A percentile compares a stretch with the other conserved stretches of the same genome.
Conservation (phyloP, 2,329 filamentous ascomycete species). For the Trichoderma afroharzianum region DNA sequence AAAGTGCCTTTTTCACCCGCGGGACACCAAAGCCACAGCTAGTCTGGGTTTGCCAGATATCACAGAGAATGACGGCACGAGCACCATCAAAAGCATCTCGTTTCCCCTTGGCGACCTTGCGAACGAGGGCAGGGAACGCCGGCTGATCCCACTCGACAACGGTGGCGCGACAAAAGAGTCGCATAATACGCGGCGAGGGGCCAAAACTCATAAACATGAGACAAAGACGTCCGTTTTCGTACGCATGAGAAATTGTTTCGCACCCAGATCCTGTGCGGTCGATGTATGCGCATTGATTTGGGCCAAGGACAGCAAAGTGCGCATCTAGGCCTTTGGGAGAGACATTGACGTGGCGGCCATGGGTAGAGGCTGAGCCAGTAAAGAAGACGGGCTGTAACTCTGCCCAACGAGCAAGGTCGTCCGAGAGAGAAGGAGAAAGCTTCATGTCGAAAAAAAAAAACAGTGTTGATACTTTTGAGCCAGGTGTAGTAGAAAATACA, state of each 20-base stretch:
- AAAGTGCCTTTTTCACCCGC: slow-evolving; percentile 41
- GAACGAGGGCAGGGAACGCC: slow-evolving; percentile 47
- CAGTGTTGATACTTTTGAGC: background rate
- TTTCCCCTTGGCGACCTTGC: slow-evolving; percentile 35
- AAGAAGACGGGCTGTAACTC: slow-evolving; percentile 70
- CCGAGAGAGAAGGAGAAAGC: slow-evolving; percentile 53
- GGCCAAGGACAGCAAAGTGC: slow-evolving; percentile 59
- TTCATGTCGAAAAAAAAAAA: slow-evolving; percentile 47
- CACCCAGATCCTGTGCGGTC: slow-evolving; percentile 72
- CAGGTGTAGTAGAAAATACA: background rate
- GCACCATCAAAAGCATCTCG: slow-evolving; percentile 44
- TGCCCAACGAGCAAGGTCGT: slow-evolving; percentile 60
- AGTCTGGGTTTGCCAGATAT: slow-evolving; percentile 64
- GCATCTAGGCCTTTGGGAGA: slow-evolving; percentile 68
- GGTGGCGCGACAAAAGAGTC: slow-evolving; percentile 57
- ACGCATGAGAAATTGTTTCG: slow-evolving; percentile 72
- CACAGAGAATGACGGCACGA: slow-evolving; percentile 57
- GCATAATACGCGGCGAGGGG: slow-evolving; percentile 55
- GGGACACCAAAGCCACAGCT: slow-evolving; percentile 65
- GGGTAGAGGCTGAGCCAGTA: slow-evolving; percentile 66
- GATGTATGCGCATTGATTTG: slow-evolving; percentile 63
- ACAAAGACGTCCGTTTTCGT: slow-evolving; percentile 73
- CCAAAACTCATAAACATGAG: slow-evolving; percentile 71
- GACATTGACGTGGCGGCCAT: slow-evolving; percentile 68
- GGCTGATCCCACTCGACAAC: slow-evolving; percentile 59